phyloP scores from a whole-genome alignment of 2,329 filamentous ascomycete genomes.

The Trichophyton benhamiae region DNA sequence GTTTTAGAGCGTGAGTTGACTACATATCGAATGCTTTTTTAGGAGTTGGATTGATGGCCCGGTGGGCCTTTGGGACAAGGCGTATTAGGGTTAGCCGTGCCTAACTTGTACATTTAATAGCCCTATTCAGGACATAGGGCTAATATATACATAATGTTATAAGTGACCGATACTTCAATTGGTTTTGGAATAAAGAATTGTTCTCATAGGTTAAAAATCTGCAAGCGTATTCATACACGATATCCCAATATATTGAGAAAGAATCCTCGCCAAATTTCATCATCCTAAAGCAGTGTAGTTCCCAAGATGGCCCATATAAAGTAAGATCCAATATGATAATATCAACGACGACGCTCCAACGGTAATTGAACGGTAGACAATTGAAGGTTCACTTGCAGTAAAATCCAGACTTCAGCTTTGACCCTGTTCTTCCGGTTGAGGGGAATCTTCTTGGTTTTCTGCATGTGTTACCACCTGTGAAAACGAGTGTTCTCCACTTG shows the following conservation, averaged over 20 bases:
- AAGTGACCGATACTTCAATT: background rate
- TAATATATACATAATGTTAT: background rate
- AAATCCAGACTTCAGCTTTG: background rate
- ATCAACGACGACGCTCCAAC: background rate
- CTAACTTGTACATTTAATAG: background rate
- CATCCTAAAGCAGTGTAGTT: background rate
- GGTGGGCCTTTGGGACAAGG: background rate
- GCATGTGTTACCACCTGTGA: background rate
- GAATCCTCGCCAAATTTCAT: background rate
- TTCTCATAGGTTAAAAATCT: background rate
- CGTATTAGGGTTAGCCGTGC: background rate
- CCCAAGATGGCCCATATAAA: background rate
- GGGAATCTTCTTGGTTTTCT: background rate
- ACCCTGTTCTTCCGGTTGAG: background rate
- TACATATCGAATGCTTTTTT: background rate
- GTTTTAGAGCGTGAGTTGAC: background rate
- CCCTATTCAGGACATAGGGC: background rate
- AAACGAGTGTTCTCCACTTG: slow-evolving; percentile 12
- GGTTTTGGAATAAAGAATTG: background rate
- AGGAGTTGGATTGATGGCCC: background rate
- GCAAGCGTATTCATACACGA: background rate
- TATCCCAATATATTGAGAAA: background rate
- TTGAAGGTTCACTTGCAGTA: background rate
- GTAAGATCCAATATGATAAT: background rate
- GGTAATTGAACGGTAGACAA: background rate